Conservation (phyloP, 2,329 filamentous ascomycete genomes). For the Neofusicoccum sp. region DNA sequence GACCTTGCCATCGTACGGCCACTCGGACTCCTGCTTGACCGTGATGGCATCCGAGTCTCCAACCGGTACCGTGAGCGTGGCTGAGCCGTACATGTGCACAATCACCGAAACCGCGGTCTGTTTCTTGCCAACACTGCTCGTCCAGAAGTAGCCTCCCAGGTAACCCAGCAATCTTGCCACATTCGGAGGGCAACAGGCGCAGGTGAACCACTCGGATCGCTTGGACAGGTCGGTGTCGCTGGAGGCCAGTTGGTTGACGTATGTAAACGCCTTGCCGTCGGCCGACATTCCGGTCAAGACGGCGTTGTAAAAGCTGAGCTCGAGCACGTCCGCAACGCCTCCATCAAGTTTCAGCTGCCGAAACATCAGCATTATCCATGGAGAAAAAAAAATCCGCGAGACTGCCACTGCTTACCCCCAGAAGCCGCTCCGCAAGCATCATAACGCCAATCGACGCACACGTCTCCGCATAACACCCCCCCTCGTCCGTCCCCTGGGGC, state of each 20-base stretch:
- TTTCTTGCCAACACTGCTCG: slow-evolving; percentile 32
- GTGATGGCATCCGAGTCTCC: slow-evolving; percentile 33
- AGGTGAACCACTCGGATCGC: slow-evolving; percentile 58
- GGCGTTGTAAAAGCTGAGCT: slow-evolving; percentile 60
- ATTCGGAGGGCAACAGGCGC: slow-evolving; percentile 62
- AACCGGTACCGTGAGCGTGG: slow-evolving; percentile 43
- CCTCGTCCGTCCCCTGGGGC: slow-evolving; percentile 58
- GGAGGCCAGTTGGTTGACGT: slow-evolving; percentile 60
- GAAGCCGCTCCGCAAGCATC: slow-evolving; percentile 58
- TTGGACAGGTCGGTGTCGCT: slow-evolving; percentile 50
- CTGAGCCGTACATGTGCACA: slow-evolving; percentile 58
- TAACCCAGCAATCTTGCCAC: slow-evolving; percentile 56
- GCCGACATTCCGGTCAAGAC: slow-evolving; percentile 58
- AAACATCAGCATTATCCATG: slow-evolving; percentile 18
- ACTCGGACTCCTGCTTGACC: slow-evolving; percentile 53
- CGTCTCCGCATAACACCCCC: slow-evolving; percentile 63
- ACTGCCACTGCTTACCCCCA: slow-evolving; percentile 43
- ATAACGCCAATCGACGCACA: slow-evolving; percentile 61
- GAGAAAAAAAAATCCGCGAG: neutral
- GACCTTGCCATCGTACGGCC: slow-evolving; percentile 58
- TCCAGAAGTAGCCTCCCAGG: slow-evolving; percentile 58
- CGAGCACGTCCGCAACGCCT: slow-evolving; percentile 59
- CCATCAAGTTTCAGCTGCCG: slow-evolving; percentile 49
- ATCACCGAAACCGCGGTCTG: slow-evolving; percentile 41
- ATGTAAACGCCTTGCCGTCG: slow-evolving; percentile 59